phyloP scores from a whole-genome alignment of 352 stramenopile species.

The Pythium phragmitis region DNA sequence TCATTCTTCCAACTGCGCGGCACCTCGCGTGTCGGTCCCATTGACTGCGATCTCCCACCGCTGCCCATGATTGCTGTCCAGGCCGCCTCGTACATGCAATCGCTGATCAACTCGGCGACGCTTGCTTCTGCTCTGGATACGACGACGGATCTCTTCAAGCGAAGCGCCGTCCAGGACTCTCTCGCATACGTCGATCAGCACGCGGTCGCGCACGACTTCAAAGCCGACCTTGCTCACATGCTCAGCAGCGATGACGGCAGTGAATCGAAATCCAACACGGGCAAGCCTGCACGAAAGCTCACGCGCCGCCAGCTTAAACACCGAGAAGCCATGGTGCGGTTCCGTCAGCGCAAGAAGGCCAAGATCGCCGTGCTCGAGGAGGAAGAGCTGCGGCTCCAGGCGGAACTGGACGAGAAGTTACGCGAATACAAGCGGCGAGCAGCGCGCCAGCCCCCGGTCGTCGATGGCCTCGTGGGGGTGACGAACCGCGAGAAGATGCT shows the following conservation, averaged over 20 bases:
- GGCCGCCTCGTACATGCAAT: slow-evolving; percentile 18
- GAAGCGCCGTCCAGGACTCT: not conserved
- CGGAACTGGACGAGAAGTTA: slow-evolving; percentile 19
- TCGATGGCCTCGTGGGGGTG: slow-evolving; percentile 19
- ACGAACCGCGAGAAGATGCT: slow-evolving; percentile 14
- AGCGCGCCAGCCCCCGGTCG: not conserved
- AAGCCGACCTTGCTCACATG: slow-evolving; percentile 8
- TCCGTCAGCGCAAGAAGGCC: slow-evolving; percentile 31
- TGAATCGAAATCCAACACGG: not conserved
- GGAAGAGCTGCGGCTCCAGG: slow-evolving; percentile 24
- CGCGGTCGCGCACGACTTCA: not conserved
- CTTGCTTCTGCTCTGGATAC: slow-evolving; percentile 8
- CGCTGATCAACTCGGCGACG: slow-evolving; percentile 21
- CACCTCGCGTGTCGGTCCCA: not conserved
- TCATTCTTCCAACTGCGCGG: slow-evolving; percentile 18
- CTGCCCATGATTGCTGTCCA: slow-evolving; percentile 21
- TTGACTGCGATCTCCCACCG: not conserved
- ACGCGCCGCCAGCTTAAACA: slow-evolving; percentile 29
- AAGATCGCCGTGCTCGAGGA: slow-evolving; percentile 29
- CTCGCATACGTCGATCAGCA: slow-evolving; percentile 8
- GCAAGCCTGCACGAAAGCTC: slow-evolving; percentile 18
- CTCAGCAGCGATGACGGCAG: slow-evolving; percentile 13
- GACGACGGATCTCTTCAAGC: slow-evolving; percentile 14
- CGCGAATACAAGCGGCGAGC: slow-evolving; percentile 7
- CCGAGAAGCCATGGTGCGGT: slow-evolving; percentile 32